A percentile compares a stretch with the other conserved stretches of the same genome.
phyloP scores from a whole-genome alignment of 306 rosid species.

The Gastrolobium bilobum region DNA sequence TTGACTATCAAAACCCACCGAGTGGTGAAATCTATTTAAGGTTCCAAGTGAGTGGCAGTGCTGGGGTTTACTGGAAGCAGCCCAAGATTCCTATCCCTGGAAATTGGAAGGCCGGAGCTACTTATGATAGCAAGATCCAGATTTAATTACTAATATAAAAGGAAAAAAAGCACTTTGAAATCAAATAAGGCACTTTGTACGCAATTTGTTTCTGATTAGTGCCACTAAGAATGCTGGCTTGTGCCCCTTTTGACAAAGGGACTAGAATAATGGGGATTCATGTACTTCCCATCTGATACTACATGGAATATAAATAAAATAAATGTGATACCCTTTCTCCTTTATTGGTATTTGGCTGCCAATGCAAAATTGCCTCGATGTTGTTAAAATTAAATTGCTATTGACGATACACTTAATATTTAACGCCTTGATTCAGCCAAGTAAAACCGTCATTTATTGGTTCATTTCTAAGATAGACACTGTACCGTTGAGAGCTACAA shows the following conservation, averaged over 20 bases:
- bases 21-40: conserved; percentile 54
- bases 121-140: conserved; percentile 60
- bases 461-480: neutral
- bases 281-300: neutral
- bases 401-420: too few relatives aligned
- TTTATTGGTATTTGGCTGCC: neutral
- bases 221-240: neutral
- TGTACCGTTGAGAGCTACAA: too few relatives aligned
- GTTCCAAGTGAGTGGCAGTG: conserved; percentile 57
- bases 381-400: conserved; percentile 1
- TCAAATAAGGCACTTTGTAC: neutral
- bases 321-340: neutral
- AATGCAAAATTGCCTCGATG: neutral
- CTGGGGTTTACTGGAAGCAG: conserved; percentile 50
- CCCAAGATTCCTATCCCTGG: conserved; percentile 57
- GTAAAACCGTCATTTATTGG: neutral
- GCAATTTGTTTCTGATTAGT: neutral
- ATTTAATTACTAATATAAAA: conserved; percentile 23
- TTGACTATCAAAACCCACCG: conserved; percentile 73
- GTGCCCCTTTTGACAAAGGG: neutral
- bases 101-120: conserved; percentile 65
- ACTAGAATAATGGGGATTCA: neutral
- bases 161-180: neutral
- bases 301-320: conserved; percentile 22
- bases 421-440: neutral